A percentile compares a stretch with the other conserved stretches of the same genome.
Conservation (phyloP, 805 yeast genomes). For the Saccharomycopsis sp. region DNA sequence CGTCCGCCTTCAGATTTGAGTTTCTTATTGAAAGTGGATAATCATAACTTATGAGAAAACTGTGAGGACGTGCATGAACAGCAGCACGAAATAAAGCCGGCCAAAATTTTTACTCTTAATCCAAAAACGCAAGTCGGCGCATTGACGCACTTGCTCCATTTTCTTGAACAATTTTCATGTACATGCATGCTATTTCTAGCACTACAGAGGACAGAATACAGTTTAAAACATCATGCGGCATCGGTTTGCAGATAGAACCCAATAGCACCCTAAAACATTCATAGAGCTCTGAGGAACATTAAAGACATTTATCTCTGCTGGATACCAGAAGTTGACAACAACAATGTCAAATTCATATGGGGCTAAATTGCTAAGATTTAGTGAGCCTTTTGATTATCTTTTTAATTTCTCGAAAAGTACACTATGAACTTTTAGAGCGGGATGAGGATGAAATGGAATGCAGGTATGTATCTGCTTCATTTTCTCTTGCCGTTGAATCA, state of each 20-base stretch:
- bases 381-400: not conserved
- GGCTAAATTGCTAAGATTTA: not conserved
- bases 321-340: not conserved
- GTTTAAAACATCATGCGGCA: conserved; percentile 1
- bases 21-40: not conserved
- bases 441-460: not conserved
- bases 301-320: not conserved
- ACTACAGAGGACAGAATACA: not conserved
- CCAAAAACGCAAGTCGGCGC: not conserved
- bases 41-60: not conserved
- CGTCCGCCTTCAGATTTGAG: not conserved
- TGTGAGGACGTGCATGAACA: not conserved
- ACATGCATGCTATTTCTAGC: not conserved
- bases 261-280: not conserved
- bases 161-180: not conserved
- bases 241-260: not conserved
- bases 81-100: not conserved
- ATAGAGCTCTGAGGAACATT: not conserved
- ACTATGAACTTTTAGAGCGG: not conserved
- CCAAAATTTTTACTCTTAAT: too few relatives aligned
- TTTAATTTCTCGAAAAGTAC: not conserved
- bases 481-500: not conserved
- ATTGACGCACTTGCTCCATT: not conserved
- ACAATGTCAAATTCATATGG: not conserved
- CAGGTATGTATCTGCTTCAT: not conserved